Conservation (phyloP, 2,329 filamentous ascomycete species). For the Fusarium torulosum region DNA sequence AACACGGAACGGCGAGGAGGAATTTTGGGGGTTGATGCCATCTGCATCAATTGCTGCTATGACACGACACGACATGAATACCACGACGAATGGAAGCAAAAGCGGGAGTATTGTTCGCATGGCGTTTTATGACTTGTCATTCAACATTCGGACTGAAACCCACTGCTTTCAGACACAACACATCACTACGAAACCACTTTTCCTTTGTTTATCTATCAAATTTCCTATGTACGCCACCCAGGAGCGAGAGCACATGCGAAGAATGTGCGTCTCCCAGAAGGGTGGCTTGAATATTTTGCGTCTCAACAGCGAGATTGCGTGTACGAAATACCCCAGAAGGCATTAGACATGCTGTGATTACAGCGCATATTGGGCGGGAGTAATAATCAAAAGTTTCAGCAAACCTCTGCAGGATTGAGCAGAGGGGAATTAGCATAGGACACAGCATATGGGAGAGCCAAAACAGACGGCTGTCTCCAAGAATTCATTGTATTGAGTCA, state of each 20-base stretch:
- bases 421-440: slow-evolving; percentile 37
- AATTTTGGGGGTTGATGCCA: slow-evolving; percentile 38
- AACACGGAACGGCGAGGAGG: slow-evolving; percentile 14
- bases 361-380: slow-evolving; percentile 46
- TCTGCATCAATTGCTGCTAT: slow-evolving; percentile 41
- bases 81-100: slow-evolving; percentile 47
- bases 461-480: slow-evolving; percentile 34
- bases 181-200: slow-evolving; percentile 25
- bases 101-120: slow-evolving; percentile 32
- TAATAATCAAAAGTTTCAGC: slow-evolving; percentile 47
- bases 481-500: slow-evolving; percentile 36
- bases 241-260: slow-evolving; percentile 8
- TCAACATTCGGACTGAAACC: slow-evolving; percentile 31
- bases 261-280: slow-evolving; percentile 19
- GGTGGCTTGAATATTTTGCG: slow-evolving; percentile 40
- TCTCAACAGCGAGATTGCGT: slow-evolving; percentile 48
- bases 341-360: slow-evolving; percentile 48
- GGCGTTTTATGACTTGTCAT: slow-evolving; percentile 45
- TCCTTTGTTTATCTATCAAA: slow-evolving; percentile 25
- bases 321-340: slow-evolving; percentile 50
- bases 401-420: slow-evolving; percentile 39
- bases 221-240: slow-evolving; percentile 30
- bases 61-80: slow-evolving; percentile 48
- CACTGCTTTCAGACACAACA: slow-evolving; percentile 26
- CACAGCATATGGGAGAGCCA: slow-evolving; percentile 30